Conservation (phyloP, 352 stramenopile genomes). For the Pythium sp. region DNA sequence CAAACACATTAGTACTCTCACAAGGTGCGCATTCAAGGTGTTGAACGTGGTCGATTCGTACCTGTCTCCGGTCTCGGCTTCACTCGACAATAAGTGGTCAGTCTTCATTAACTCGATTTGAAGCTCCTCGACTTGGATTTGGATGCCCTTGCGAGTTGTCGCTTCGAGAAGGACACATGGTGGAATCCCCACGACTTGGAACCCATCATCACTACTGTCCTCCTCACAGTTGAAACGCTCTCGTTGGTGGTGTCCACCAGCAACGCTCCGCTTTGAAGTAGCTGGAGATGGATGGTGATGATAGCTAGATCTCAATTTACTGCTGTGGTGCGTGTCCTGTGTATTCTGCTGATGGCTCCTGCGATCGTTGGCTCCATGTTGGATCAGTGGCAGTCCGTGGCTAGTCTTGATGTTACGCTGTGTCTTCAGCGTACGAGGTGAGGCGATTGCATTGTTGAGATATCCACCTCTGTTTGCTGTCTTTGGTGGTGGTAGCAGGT, state of each 20-base stretch:
- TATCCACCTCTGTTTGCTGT: slow-evolving; percentile 11
- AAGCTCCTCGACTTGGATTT: slow-evolving; percentile 55
- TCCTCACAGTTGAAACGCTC: slow-evolving; percentile 13
- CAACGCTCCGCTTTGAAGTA: not conserved
- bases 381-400: slow-evolving; percentile 17
- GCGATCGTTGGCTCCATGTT: not conserved
- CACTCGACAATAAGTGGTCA: not conserved
- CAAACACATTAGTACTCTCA: not conserved
- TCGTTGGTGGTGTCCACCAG: not conserved
- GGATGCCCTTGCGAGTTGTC: slow-evolving; percentile 55
- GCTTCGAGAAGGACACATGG: slow-evolving; percentile 60
- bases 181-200: slow-evolving; percentile 27
- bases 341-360: not conserved
- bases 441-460: not conserved
- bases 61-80: slow-evolving; percentile 41
- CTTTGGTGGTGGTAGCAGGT: slow-evolving; percentile 47
- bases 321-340: not conserved
- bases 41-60: slow-evolving; percentile 14
- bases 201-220: slow-evolving; percentile 13
- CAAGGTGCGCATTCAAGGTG: not conserved
- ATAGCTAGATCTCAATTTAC: not conserved
- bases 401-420: slow-evolving; percentile 15
- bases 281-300: not conserved
- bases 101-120: slow-evolving; percentile 46
- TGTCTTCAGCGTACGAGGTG: not conserved